Conservation (phyloP, 495 filamentous ascomycete genomes). For the Rostrohypoxylon terebratum region DNA sequence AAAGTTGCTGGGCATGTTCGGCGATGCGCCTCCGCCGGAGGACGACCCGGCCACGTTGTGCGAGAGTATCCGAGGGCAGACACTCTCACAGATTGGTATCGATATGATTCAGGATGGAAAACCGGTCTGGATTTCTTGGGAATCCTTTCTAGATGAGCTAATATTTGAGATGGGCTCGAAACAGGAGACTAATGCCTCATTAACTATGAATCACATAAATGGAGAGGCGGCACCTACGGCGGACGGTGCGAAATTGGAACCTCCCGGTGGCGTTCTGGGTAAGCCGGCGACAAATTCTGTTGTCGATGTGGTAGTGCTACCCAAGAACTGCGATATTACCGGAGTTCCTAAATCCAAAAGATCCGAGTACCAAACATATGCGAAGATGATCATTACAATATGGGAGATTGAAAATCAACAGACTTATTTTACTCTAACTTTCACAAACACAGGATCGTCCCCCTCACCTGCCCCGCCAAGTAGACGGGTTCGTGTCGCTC, state of each 20-base stretch:
- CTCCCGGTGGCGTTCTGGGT: slow-evolving; percentile 13
- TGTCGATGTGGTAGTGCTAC: slow-evolving; percentile 68
- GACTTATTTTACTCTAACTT: slow-evolving; percentile 73
- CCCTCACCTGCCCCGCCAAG: slow-evolving; percentile 37
- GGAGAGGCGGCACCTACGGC: slow-evolving; percentile 41
- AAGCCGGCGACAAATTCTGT: slow-evolving; percentile 59
- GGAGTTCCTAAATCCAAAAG: slow-evolving; percentile 49
- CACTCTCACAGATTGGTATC: slow-evolving; percentile 69
- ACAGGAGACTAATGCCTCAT: slow-evolving; percentile 18
- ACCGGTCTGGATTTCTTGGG: slow-evolving; percentile 66
- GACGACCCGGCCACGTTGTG: slow-evolving; percentile 48
- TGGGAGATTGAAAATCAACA: slow-evolving; percentile 68
- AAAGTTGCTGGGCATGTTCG: slow-evolving; percentile 65
- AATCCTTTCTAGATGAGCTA: slow-evolving; percentile 64
- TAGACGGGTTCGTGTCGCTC: slow-evolving; percentile 45
- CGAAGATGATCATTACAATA: slow-evolving; percentile 75
- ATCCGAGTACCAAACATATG: slow-evolving; percentile 57
- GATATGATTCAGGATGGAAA: slow-evolving; percentile 69
- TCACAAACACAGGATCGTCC: slow-evolving; percentile 62
- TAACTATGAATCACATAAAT: slow-evolving; percentile 8
- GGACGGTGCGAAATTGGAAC: slow-evolving; percentile 11
- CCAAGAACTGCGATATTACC: slow-evolving; percentile 41
- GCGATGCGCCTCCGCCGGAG: slow-evolving; percentile 40
- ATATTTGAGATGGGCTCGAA: slow-evolving; percentile 58
- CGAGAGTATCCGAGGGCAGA: slow-evolving; percentile 66